Evolutionary conservation across 108 stramenopile species (phyloP).

Genomic region (Epipyxis sp.): DNA sequence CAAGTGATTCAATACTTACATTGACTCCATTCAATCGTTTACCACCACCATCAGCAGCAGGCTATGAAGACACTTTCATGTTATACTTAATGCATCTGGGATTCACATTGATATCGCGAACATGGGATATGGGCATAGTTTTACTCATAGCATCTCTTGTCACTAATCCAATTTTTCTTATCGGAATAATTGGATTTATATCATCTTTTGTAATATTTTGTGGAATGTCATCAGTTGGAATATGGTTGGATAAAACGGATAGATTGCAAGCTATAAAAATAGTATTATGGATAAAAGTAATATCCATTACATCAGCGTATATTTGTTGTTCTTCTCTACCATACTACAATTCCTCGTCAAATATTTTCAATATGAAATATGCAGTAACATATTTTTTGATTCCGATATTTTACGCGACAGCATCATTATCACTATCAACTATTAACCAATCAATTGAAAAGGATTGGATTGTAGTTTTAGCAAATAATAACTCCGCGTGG

Average conservation of each 20-base stretch:
- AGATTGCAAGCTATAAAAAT: background rate
- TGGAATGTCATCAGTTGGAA: background rate
- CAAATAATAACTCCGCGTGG: constrained; percentile 1
- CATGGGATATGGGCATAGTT: constrained; percentile 29
- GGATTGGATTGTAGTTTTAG: constrained; percentile 30
- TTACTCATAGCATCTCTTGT: constrained; percentile 7
- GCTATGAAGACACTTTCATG: no score
- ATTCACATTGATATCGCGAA: constrained; percentile 15
- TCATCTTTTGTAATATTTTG: background rate
- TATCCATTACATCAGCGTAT: background rate
- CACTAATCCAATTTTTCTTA: background rate
- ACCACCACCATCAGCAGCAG: no score
- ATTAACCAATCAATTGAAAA: constrained; percentile 21
- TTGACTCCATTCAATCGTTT: no score
- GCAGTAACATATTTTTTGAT: no score
- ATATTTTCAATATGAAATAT: background rate
- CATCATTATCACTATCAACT: constrained; percentile 1
- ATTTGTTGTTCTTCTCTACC: background rate
- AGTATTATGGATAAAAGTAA: background rate
- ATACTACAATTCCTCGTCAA: no score
- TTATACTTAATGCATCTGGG: constrained; percentile 24
- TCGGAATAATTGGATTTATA: background rate
- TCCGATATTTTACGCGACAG: background rate
- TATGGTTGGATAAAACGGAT: background rate
- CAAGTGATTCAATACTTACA: no score